Evolutionary conservation across 1,139 yeast genomes (phyloP).

Genomic region (Protomyces gravidus): DNA sequence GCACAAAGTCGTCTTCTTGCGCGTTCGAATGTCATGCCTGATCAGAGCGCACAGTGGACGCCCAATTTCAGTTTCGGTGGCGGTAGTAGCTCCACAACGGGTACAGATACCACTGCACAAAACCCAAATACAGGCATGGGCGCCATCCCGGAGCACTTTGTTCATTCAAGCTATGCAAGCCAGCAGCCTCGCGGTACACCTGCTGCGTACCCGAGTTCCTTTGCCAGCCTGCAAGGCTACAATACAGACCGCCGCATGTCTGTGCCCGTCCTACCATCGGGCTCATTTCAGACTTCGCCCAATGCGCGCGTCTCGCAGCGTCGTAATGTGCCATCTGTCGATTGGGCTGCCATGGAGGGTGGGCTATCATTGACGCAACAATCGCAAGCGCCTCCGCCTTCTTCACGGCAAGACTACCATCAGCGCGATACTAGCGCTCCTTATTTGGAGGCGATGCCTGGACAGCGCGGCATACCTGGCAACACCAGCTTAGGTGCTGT

Average conservation of each 20-base stretch:
- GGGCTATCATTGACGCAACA: not conserved
- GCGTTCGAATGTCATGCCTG: not conserved
- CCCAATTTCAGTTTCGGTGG: constrained; percentile 25
- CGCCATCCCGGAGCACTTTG: not conserved
- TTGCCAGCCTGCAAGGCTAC: not conserved
- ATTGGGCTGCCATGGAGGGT: constrained; percentile 3
- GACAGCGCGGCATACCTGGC: not conserved
- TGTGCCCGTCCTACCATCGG: constrained; percentile 21
- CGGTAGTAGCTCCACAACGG: no score
- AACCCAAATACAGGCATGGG: not conserved
- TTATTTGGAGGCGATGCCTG: constrained; percentile 10
- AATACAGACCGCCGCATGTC: constrained; percentile 25
- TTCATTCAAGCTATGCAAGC: not conserved
- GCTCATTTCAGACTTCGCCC: constrained; percentile 8
- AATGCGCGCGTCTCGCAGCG: not conserved
- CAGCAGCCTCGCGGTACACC: constrained; percentile 10
- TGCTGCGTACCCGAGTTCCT: not conserved
- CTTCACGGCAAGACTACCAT: not conserved
- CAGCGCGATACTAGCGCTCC: constrained; percentile 10
- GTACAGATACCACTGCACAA: not conserved
- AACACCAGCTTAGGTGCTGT: not conserved
- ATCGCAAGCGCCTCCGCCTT: not conserved
- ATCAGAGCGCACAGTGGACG: constrained; percentile 17
- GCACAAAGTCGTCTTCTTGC: not conserved
- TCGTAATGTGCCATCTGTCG: constrained; percentile 16